Evolutionary conservation across 2,329 filamentous ascomycete genomes (phyloP).

Genomic region (Lachnellula arida): DNA sequence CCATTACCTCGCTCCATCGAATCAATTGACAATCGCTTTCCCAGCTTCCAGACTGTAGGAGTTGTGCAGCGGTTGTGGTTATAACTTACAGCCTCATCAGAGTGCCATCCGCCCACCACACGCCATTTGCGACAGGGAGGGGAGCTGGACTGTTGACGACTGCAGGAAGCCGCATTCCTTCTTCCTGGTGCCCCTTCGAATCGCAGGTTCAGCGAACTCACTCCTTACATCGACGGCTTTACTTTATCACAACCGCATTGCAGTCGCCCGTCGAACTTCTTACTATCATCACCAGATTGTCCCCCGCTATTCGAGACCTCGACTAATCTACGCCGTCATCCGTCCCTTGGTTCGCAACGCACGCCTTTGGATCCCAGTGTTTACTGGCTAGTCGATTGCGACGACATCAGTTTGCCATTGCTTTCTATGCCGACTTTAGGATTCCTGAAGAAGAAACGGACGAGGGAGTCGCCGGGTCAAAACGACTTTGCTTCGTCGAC

Average conservation of each 20-base stretch:
- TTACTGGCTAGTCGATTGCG: conserved; percentile 26
- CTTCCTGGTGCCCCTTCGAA: conserved; percentile 11
- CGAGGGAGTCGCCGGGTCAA: conserved; percentile 76
- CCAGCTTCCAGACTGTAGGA: neutral
- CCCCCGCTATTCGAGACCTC: conserved; percentile 7
- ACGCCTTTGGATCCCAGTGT: conserved; percentile 6
- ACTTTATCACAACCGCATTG: no score
- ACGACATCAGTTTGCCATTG: conserved; percentile 23
- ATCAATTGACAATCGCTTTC: neutral
- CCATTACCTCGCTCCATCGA: neutral
- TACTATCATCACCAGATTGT: neutral
- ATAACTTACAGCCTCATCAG: neutral
- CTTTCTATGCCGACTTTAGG: conserved; percentile 83
- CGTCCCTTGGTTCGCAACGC: conserved; percentile 27
- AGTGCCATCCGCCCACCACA: neutral
- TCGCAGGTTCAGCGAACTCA: neutral
- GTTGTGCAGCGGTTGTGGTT: neutral
- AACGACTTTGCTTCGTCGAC: conserved; percentile 62
- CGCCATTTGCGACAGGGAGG: conserved; percentile 4
- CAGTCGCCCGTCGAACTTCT: neutral
- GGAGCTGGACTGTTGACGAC: conserved; percentile 13
- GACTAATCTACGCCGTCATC: conserved; percentile 6
- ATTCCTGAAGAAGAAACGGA: conserved; percentile 98
- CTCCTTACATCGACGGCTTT: no score
- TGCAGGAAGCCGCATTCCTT: conserved; percentile 21